Conservation (phyloP, 306 rosid species). For the Cicer cuneatum region DNA sequence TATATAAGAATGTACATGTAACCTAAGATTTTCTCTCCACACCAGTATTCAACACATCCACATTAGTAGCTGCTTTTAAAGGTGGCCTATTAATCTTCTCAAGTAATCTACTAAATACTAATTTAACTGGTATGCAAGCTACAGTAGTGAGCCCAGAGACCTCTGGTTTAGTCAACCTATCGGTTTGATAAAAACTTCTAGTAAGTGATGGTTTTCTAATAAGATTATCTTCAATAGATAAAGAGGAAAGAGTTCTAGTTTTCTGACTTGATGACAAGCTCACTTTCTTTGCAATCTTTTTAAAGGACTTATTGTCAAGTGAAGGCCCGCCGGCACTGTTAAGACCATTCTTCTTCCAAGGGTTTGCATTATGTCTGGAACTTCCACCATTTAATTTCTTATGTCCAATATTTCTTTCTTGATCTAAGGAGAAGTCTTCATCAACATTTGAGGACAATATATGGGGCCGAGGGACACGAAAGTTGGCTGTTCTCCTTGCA, state of each 20-base stretch:
- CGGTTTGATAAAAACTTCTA: constrained; percentile 58
- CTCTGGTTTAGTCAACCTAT: constrained; percentile 75
- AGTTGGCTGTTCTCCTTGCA: constrained; percentile 94
- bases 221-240: constrained; percentile 65
- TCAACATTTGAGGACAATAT: constrained; percentile 62
- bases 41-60: constrained; percentile 63
- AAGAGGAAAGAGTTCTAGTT: constrained; percentile 91
- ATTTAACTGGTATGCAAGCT: constrained; percentile 96
- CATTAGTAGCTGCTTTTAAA: constrained; percentile 64
- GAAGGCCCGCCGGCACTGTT: constrained; percentile 48
- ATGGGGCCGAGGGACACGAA: constrained; percentile 87
- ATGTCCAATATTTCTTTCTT: constrained; percentile 59
- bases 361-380: constrained; percentile 60
- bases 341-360: constrained; percentile 52
- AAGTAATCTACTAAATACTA: constrained; percentile 95
- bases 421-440: constrained; percentile 66
- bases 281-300: constrained; percentile 68
- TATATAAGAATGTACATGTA: constrained; percentile 77
- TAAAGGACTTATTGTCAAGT: constrained; percentile 61
- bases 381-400: constrained; percentile 64
- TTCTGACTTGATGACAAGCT: constrained; percentile 84
- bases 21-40: constrained; percentile 70
- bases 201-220: constrained; percentile 62
- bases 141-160: constrained; percentile 76
- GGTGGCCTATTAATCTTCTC: constrained; percentile 99